phyloP scores from a whole-genome alignment of 805 yeast genomes.

The Tetrapisispora pingtungensis region DNA sequence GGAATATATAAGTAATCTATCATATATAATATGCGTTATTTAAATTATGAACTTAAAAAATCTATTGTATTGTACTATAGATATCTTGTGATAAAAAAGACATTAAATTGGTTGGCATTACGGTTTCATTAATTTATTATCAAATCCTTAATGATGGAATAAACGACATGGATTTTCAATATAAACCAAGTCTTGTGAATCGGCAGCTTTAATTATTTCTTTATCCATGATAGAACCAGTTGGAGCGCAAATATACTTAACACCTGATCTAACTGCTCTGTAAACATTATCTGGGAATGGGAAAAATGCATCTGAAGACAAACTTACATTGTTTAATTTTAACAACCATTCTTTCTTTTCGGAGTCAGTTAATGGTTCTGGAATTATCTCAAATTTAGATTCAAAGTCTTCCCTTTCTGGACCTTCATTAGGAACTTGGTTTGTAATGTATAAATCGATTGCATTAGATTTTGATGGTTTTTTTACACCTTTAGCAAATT shows the following conservation, averaged over 20 bases:
- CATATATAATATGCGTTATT: not conserved
- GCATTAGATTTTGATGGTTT: conserved; percentile 98
- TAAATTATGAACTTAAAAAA: not conserved
- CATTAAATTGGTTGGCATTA: conserved; percentile 3
- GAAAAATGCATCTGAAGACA: conserved; percentile 97
- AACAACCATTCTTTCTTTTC: conserved; percentile 85
- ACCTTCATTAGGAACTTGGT: conserved; percentile 81
- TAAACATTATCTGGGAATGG: conserved; percentile 99
- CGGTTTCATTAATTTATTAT: not conserved
- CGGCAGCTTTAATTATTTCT: conserved; percentile 93
- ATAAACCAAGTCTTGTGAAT: conserved; percentile 77
- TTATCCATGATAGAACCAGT: conserved; percentile 96
- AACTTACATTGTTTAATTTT: conserved; percentile 75
- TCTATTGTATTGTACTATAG: not conserved
- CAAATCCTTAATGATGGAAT: conserved; percentile 72
- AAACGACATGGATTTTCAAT: conserved; percentile 95
- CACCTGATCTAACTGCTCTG: conserved; percentile 97
- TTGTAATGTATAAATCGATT: conserved; percentile 84
- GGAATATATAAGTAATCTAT: not conserved
- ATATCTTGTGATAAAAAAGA: not conserved
- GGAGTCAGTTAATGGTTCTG: conserved; percentile 67
- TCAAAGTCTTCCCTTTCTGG: conserved; percentile 92
- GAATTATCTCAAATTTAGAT: conserved; percentile 74
- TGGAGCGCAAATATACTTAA: conserved; percentile 91
- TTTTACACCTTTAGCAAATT: conserved; percentile 97